Evolutionary conservation across 108 stramenopile genomes (phyloP).

Genomic region (Cyclotella atomus): DNA sequence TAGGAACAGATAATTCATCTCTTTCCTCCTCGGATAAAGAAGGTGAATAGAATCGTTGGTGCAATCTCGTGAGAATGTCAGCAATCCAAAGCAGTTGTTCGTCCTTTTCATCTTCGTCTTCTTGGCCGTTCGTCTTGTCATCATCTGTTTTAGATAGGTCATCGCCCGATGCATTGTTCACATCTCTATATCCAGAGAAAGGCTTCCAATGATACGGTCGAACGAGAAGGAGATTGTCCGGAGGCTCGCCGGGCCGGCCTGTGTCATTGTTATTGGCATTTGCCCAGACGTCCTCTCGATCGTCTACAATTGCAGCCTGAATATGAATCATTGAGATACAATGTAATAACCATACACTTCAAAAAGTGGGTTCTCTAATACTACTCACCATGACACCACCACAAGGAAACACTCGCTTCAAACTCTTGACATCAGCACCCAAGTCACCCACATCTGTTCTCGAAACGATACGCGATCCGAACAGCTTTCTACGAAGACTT

Average conservation of each 20-base stretch:
- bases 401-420: constrained; percentile 86
- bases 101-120: constrained; percentile 55
- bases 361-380: too few species aligned
- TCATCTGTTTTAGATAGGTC: constrained; percentile 58
- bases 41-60: constrained; percentile 62
- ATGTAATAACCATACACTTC: too few species aligned
- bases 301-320: constrained; percentile 81
- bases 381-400: constrained; percentile 73
- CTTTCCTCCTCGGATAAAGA: constrained; percentile 41
- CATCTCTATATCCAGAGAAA: constrained; percentile 83
- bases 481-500: constrained; percentile 67
- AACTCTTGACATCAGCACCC: constrained; percentile 82
- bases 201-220: constrained; percentile 85
- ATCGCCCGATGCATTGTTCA: constrained; percentile 82
- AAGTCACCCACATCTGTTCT: constrained; percentile 88
- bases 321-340: not conserved
- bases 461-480: constrained; percentile 87
- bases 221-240: constrained; percentile 78
- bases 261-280: constrained; percentile 73
- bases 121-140: constrained; percentile 21
- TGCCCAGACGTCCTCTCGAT: constrained; percentile 93
- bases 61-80: constrained; percentile 67
- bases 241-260: constrained; percentile 79
- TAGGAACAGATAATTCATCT: constrained; percentile 57
- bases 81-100: constrained; percentile 71